A percentile compares a stretch with the other conserved stretches of the same genome.
phyloP scores from a whole-genome alignment of 1,284 basidiomycete genomes.

The Ceratobasidium papillatum region DNA sequence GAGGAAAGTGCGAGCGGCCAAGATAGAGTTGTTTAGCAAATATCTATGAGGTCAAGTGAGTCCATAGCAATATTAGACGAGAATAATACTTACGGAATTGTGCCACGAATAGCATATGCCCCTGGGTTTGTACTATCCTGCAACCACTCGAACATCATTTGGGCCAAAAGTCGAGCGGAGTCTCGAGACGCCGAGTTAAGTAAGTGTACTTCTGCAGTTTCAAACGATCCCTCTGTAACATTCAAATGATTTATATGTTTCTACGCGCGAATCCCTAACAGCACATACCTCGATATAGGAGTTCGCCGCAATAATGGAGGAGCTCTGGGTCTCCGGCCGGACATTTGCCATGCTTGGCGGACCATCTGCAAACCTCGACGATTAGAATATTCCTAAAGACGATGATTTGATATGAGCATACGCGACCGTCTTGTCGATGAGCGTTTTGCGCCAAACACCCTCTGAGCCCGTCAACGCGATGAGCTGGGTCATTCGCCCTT shows the following conservation, averaged over 20 bases:
- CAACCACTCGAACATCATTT: conserved; percentile 85
- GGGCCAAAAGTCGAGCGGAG: conserved; percentile 83
- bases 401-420: conserved; percentile 55
- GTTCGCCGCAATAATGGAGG: conserved; percentile 86
- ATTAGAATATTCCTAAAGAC: neutral
- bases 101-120: conserved; percentile 81
- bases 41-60: conserved; percentile 60
- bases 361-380: conserved; percentile 68
- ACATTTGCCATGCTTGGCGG: conserved; percentile 73
- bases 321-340: conserved; percentile 86
- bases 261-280: neutral
- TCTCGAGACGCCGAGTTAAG: conserved; percentile 86
- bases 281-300: conserved; percentile 81
- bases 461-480: conserved; percentile 77
- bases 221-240: conserved; percentile 72
- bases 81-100: conserved; percentile 64
- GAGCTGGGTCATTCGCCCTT: conserved; percentile 81
- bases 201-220: conserved; percentile 79
- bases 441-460: conserved; percentile 82
- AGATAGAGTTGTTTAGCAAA: conserved; percentile 86
- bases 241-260: neutral
- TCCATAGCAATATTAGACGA: neutral
- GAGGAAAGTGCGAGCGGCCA: conserved; percentile 86
- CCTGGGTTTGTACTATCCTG: conserved; percentile 58
- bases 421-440: conserved; percentile 81